Evolutionary conservation across 2,329 filamentous ascomycete species (phyloP).

Genomic region (Colletotrichum truncatum): DNA sequence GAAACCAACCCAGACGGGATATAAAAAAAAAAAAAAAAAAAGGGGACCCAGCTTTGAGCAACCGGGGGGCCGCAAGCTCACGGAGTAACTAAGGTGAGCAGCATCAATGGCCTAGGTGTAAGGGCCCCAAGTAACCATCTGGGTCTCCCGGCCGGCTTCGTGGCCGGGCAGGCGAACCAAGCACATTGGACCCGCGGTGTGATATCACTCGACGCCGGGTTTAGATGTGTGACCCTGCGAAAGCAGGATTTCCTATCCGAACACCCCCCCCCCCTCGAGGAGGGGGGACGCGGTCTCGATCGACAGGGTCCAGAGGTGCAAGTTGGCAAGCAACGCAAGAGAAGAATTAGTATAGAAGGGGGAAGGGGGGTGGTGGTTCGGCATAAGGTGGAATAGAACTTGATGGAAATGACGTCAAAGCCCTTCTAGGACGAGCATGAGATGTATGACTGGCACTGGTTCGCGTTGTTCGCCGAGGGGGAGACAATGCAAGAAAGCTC

Average conservation of each 20-base stretch:
- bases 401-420: too few relatives aligned
- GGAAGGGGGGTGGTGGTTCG: not conserved
- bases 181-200: constrained; percentile 13
- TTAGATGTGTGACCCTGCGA: not conserved
- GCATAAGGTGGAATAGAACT: not conserved
- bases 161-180: not conserved
- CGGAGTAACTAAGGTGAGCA: not conserved
- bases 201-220: constrained; percentile 26
- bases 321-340: not conserved
- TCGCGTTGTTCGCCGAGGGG: too few relatives aligned
- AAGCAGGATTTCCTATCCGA: constrained; percentile 12
- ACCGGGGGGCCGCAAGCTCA: not conserved
- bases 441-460: too few relatives aligned
- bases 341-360: not conserved
- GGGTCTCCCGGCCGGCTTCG: too few relatives aligned
- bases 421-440: too few relatives aligned
- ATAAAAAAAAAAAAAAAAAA: not conserved
- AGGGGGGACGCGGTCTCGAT: too few relatives aligned
- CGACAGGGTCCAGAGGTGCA: not conserved
- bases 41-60: constrained; percentile 2
- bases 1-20: not conserved
- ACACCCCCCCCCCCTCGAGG: too few relatives aligned
- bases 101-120: too few relatives aligned
- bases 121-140: too few relatives aligned
- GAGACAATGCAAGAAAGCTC: not conserved